Base-by-base conservation (phyloP, 2,329 filamentous ascomycete genomes). In the Huntiella bhutanensis region DNA sequence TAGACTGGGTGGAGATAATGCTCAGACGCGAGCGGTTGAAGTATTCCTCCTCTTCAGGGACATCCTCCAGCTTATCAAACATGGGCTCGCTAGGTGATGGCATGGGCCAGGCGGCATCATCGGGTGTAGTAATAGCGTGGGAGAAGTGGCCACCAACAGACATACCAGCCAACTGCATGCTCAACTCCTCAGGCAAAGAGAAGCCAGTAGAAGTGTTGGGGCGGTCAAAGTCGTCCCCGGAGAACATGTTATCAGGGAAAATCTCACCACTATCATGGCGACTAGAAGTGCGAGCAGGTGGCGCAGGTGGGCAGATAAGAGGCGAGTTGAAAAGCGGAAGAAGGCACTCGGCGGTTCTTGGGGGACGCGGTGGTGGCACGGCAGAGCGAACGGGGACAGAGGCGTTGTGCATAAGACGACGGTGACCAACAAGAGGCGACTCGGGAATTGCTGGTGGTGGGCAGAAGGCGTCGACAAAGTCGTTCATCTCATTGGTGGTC, bases 21-120 rank as follows among this genome's bases (percentile, higher is more conserved):
- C 66, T 73, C 37, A 60, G 57, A 17, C 61, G 64, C 19, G 65
- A 66, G 44, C 57, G 62, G 43, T 55, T 58, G 40, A 59, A 57
- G 48, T 65, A 64, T 52, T 78, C 75, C 33, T 79, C 75, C 54
- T 79, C 75, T 54, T 79, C 75, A 1, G 74, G 71, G 3, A 79
- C 74, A 53, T 77, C 69, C 4, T 73, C 65, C 13, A 80, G 60
- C 10, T 55, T 59, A 45, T 68, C 67, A 49, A 62, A 66, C 7
- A 60, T 50, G 46, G 57, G 57, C n/a, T 55, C 54, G 5, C 56
- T 54, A 4, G 60, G 56, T 17, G 59, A 56, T 2, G 62, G 58
- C 43, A 74, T 54, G 1, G 65, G 65, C 65, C 65, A 68, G 6
- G 64, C 62, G 12, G 58, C 59, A 33, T 66, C 62, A 41, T 63